These are phyloP conservation scores for Fusarium staphyleae DNA, from an alignment of 2,329 filamentous ascomycete species.

Conservation along the genomic window DNA sequence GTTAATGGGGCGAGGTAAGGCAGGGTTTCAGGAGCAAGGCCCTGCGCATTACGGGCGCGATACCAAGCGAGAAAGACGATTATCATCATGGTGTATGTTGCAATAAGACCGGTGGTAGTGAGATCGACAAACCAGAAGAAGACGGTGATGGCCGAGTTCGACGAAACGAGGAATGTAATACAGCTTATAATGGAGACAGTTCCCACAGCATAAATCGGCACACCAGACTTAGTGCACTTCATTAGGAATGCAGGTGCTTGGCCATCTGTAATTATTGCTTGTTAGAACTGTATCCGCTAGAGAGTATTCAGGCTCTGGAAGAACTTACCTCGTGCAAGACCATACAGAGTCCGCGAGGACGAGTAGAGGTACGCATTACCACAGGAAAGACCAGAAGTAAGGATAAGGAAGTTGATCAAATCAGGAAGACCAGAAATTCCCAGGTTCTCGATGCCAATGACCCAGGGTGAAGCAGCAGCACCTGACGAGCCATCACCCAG, in stretches of 20 bases:
- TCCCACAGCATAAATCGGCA: constrained; percentile 62
- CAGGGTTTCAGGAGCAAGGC: constrained; percentile 53
- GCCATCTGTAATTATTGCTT: too few relatives aligned
- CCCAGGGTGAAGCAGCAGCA: constrained; percentile 66
- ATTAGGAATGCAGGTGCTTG: constrained; percentile 59
- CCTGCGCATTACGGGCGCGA: constrained; percentile 58
- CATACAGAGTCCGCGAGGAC: constrained; percentile 55
- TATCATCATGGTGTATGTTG: constrained; percentile 60
- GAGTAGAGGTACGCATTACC: constrained; percentile 58
- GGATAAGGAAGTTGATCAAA: constrained; percentile 66
- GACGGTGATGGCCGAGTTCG: constrained; percentile 54
- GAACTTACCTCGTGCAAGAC: constrained; percentile 57
- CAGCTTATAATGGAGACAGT: constrained; percentile 56
- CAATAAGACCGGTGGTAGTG: constrained; percentile 62
- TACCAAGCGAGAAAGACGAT: constrained; percentile 53
- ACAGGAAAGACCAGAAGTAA: constrained; percentile 57
- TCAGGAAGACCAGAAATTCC: constrained; percentile 59
- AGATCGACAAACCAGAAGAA: constrained; percentile 63
- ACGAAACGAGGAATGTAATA: constrained; percentile 59
- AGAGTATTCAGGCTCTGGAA: too few relatives aligned
- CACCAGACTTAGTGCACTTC: constrained; percentile 64
- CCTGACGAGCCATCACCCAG: constrained; percentile 58
- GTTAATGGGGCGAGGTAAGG: constrained; percentile 59
- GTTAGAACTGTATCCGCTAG: too few relatives aligned
- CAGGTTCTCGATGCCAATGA: constrained; percentile 62